phyloP scores from a whole-genome alignment of 2,329 filamentous ascomycete genomes.

The Aureobasidium pullulans region DNA sequence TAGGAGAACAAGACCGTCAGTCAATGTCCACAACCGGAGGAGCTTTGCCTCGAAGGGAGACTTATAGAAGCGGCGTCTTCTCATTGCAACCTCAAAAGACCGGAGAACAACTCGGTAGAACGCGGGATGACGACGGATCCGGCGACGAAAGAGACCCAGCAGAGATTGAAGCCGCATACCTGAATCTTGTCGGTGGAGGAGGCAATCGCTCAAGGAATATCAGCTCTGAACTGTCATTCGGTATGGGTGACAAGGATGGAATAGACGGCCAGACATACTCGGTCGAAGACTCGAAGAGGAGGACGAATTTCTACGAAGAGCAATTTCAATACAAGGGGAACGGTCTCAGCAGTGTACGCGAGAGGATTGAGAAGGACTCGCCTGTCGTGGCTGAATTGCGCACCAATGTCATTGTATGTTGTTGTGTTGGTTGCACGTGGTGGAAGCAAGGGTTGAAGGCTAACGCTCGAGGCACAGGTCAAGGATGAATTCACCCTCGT shows the following conservation, averaged over 20 bases:
- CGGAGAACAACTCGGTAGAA: neutral
- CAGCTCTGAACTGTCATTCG: constrained; percentile 9
- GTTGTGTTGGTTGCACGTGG: neutral
- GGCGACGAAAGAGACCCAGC: constrained; percentile 12
- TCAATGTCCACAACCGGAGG: constrained; percentile 13
- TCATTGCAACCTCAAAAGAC: constrained; percentile 6
- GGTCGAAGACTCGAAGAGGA: constrained; percentile 19
- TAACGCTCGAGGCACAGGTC: constrained; percentile 44
- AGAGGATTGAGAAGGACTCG: constrained; percentile 37
- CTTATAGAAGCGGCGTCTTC: constrained; percentile 4
- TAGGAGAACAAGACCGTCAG: constrained; percentile 8
- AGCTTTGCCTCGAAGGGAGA: constrained; percentile 1
- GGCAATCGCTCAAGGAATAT: constrained; percentile 8
- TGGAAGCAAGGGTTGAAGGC: neutral
- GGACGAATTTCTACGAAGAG: constrained; percentile 30
- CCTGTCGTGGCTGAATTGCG: constrained; percentile 41
- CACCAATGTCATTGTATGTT: constrained; percentile 45
- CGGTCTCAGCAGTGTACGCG: constrained; percentile 24
- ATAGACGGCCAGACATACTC: constrained; percentile 3
- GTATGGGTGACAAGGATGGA: constrained; percentile 3
- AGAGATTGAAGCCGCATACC: constrained; percentile 10
- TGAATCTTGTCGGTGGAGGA: constrained; percentile 9
- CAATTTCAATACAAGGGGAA: constrained; percentile 27
- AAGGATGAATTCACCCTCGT: constrained; percentile 69
- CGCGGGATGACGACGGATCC: constrained; percentile 4